Evolutionary conservation across 768 basidiomycete species (phyloP).

Genomic region (Lactarius deliciosus): DNA sequence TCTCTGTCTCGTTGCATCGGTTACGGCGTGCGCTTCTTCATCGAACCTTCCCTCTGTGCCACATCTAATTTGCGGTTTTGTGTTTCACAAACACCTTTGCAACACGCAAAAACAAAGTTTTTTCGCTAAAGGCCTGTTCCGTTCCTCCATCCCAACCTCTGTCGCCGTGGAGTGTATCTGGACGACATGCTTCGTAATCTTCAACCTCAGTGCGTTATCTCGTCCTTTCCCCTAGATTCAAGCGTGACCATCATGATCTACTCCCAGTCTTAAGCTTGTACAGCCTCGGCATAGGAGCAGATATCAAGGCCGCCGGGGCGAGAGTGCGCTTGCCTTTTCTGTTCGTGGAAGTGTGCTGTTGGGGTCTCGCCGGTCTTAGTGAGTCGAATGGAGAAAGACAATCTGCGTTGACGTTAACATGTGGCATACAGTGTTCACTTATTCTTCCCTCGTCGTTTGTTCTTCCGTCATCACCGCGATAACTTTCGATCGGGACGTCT

Average conservation of each 20-base stretch:
- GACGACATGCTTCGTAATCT: constrained; percentile 27
- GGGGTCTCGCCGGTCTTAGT: constrained; percentile 26
- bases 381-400: neutral
- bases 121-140: constrained; percentile 23
- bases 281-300: constrained; percentile 14
- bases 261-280: constrained; percentile 25
- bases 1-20: constrained; percentile 18
- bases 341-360: constrained; percentile 24
- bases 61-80: constrained; percentile 8
- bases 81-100: neutral
- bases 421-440: constrained; percentile 15
- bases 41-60: neutral
- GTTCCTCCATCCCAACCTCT: constrained; percentile 13
- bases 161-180: constrained; percentile 30
- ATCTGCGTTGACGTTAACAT: neutral
- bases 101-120: neutral
- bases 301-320: neutral
- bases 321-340: constrained; percentile 12
- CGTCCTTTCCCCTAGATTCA: neutral
- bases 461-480: constrained; percentile 22
- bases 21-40: neutral
- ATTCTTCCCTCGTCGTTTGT: constrained; percentile 18
- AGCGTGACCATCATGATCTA: neutral
- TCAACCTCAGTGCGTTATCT: constrained; percentile 24
- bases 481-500: constrained; percentile 29